Evolutionary conservation across 1,284 basidiomycete species (phyloP).

Genomic region (Cryptococcus sp.): DNA sequence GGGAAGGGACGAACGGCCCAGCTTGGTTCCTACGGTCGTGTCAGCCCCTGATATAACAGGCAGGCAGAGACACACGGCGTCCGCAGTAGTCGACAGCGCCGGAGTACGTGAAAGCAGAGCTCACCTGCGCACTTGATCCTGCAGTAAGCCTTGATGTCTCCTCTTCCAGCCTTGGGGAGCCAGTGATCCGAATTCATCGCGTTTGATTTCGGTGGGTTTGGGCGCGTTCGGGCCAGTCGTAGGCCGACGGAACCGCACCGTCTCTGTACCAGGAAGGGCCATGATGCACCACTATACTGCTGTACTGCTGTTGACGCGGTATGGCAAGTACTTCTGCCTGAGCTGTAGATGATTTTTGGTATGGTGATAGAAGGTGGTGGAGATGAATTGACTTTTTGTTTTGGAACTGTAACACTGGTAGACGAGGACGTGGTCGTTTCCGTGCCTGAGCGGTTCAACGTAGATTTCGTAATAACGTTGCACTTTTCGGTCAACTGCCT

Average conservation of each 20-base stretch:
- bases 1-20: conserved; percentile 76
- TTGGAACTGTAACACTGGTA: background rate
- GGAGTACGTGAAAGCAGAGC: conserved; percentile 4
- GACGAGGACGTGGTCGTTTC: background rate
- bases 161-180: conserved; percentile 48
- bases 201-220: conserved; percentile 25
- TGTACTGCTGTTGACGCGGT: no score
- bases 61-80: background rate
- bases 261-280: conserved; percentile 50
- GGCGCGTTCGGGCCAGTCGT: conserved; percentile 46
- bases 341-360: no score
- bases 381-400: background rate
- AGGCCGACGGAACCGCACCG: conserved; percentile 49
- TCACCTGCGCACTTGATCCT: conserved; percentile 51
- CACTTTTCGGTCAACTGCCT: background rate
- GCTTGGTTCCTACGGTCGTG: conserved; percentile 30
- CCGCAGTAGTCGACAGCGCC: background rate
- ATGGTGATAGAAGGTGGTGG: background rate
- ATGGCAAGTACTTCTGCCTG: no score
- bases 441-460: background rate
- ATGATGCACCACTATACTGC: conserved; percentile 12
- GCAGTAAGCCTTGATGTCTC: conserved; percentile 52
- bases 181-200: conserved; percentile 46
- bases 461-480: no score
- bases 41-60: background rate